Evolutionary conservation across 306 rosid genomes (phyloP).

Genomic region (Geum urbanum): DNA sequence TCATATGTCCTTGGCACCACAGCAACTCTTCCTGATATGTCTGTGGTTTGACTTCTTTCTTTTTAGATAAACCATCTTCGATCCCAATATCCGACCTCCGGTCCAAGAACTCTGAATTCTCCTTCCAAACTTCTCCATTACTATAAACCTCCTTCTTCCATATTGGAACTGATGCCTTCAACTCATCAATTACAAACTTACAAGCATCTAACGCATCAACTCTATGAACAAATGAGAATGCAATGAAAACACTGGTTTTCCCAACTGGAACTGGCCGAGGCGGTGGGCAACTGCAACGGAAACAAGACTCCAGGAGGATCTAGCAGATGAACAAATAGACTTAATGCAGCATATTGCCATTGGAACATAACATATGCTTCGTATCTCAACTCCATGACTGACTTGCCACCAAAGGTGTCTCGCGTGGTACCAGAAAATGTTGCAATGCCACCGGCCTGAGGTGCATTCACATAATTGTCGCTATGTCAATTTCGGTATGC

Average conservation of each 20-base stretch:
- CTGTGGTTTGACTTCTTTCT: constrained; percentile 24
- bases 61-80: constrained; percentile 28
- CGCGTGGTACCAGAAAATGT: constrained; percentile 93
- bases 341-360: constrained; percentile 75
- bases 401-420: constrained; percentile 67
- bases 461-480: constrained; percentile 61
- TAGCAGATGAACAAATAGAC: constrained; percentile 66
- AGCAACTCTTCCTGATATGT: constrained; percentile 44
- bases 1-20: constrained; percentile 61
- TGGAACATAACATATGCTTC: constrained; percentile 83
- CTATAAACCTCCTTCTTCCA: constrained; percentile 93
- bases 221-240: constrained; percentile 67
- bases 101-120: constrained; percentile 74
- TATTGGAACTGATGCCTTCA: constrained; percentile 82
- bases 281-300: constrained; percentile 80
- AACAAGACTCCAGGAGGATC: constrained; percentile 73
- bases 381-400: constrained; percentile 70
- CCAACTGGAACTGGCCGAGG: constrained; percentile 78
- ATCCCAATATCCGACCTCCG: constrained; percentile 54
- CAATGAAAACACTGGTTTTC: constrained; percentile 67
- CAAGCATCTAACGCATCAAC: constrained; percentile 80
- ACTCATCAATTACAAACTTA: constrained; percentile 70
- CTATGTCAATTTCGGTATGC: constrained; percentile 42
- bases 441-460: constrained; percentile 83
- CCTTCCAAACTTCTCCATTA: constrained; percentile 52